Conservation (phyloP, 805 yeast species). For the Yarrowia yakushimensis region DNA sequence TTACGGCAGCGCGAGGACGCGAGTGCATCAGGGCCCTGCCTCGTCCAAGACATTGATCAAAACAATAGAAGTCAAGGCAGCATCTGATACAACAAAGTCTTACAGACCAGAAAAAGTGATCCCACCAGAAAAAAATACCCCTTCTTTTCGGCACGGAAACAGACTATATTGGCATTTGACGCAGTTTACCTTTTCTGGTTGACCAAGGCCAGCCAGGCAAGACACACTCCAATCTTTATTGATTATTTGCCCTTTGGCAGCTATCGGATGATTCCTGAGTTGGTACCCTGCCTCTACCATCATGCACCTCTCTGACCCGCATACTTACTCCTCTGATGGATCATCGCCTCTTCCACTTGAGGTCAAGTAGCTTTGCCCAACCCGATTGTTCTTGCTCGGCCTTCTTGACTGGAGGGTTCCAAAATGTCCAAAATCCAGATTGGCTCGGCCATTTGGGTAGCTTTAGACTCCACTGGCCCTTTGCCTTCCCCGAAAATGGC, state of each 20-base stretch:
- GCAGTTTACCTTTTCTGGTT: too few species aligned
- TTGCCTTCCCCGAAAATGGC: not conserved
- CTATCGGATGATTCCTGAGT: not conserved
- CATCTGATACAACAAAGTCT: not conserved
- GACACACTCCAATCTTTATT: not conserved
- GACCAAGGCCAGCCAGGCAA: not conserved
- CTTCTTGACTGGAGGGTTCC: not conserved
- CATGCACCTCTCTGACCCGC: not conserved
- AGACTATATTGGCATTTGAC: too few species aligned
- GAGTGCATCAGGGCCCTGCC: not conserved
- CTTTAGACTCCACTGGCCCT: not conserved
- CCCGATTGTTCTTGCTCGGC: not conserved
- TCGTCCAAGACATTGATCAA: not conserved
- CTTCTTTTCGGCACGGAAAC: too few species aligned
- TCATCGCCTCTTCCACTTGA: not conserved
- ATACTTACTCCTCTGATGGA: constrained; percentile 3
- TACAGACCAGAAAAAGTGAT: not conserved
- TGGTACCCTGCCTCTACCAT: not conserved
- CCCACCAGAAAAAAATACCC: too few species aligned
- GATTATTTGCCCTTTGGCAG: not conserved
- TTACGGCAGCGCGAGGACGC: not conserved
- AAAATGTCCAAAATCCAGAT: not conserved
- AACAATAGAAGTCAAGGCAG: constrained; percentile 1
- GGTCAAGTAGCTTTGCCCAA: not conserved
- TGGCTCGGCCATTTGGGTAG: not conserved